phyloP scores from a whole-genome alignment of 805 yeast genomes.

The Nakazawaea ishiwadae region DNA sequence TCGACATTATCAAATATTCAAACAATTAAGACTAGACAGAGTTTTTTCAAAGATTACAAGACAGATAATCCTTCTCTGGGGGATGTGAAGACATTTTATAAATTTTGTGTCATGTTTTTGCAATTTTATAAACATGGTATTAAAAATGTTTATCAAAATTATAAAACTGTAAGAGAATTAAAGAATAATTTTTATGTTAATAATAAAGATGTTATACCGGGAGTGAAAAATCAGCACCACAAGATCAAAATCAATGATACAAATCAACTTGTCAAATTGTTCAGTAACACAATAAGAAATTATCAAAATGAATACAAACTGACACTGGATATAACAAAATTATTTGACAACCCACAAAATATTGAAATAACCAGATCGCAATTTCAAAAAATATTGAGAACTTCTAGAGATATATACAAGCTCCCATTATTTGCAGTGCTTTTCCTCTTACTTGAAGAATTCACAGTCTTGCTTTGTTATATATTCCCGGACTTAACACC shows the following conservation, averaged over 20 bases:
- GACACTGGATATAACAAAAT: conserved; percentile 12
- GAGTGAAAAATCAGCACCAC: conserved; percentile 17
- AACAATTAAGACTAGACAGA: conserved; percentile 2
- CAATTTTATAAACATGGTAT: conserved; percentile 57
- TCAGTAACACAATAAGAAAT: conserved; percentile 21
- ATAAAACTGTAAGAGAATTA: conserved; percentile 24
- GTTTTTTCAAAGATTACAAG: neutral
- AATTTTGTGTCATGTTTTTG: conserved; percentile 23
- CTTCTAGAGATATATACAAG: conserved; percentile 43
- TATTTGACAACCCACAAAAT: conserved; percentile 1
- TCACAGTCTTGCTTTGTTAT: conserved; percentile 48
- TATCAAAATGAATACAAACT: conserved; percentile 16
- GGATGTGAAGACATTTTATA: conserved; percentile 13
- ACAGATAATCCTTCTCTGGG: conserved; percentile 4
- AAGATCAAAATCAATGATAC: conserved; percentile 16
- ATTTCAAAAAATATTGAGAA: conserved; percentile 46
- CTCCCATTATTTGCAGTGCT: conserved; percentile 56
- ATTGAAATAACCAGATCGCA: conserved; percentile 33
- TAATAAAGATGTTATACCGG: conserved; percentile 22
- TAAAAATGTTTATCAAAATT: conserved; percentile 47
- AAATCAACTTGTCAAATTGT: conserved; percentile 19
- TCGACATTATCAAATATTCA: conserved; percentile 10
- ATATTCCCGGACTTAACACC: conserved; percentile 56
- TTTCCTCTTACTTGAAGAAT: conserved; percentile 51
- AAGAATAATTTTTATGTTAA: conserved; percentile 23